Conservation (phyloP, 208 protist genomes). For the Naegleria gruberi region DNA sequence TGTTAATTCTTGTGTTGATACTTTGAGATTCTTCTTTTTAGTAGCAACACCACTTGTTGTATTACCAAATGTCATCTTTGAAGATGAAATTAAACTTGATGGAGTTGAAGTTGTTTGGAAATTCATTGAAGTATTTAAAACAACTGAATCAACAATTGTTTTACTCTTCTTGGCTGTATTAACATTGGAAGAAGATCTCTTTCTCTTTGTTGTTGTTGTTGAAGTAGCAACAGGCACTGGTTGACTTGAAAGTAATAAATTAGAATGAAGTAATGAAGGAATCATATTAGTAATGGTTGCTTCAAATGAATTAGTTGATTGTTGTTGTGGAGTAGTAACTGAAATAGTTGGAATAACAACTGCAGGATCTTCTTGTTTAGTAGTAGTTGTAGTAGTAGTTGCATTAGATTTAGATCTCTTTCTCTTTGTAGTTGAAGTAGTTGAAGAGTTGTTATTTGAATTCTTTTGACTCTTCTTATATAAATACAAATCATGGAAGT, state of each 20-base stretch:
- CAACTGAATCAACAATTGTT: neutral
- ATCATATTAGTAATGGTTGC: neutral
- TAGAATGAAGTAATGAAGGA: neutral
- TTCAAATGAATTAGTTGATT: neutral
- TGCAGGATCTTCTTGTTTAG: neutral
- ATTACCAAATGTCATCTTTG: no score
- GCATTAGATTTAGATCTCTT: neutral
- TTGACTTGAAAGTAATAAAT: neutral
- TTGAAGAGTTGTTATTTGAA: neutral
- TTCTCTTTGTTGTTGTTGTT: neutral
- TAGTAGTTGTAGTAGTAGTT: neutral
- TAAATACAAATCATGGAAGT: conserved; percentile 8
- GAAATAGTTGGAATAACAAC: neutral
- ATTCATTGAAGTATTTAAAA: no score
- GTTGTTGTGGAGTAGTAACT: neutral
- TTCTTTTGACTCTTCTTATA: conserved; percentile 3
- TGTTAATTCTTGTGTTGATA: neutral
- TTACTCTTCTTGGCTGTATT: neutral
- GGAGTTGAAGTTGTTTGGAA: no score
- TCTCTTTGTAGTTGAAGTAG: neutral
- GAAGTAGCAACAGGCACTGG: no score
- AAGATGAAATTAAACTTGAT: no score
- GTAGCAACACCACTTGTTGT: no score
- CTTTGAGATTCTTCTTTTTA: no score
- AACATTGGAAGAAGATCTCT: neutral